A percentile compares a stretch with the other conserved stretches of the same genome.
Conservation (phyloP, 148 eudicot genomes). For the Amaranthus palmeri region DNA sequence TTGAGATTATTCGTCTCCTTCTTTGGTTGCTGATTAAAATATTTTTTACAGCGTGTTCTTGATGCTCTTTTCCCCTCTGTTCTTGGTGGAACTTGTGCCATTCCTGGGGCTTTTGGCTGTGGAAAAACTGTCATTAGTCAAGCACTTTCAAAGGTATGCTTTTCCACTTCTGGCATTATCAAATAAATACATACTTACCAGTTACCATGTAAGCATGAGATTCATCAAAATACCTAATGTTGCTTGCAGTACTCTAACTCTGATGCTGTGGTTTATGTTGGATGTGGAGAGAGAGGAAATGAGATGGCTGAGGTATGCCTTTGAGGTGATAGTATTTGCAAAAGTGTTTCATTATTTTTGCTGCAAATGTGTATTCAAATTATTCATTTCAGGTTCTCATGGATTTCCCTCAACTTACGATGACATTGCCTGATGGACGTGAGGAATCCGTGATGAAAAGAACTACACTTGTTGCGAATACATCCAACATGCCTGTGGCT, state of each 20-base stretch:
- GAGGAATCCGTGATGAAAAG: conserved; percentile 99
- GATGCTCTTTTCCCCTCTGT: conserved; percentile 99
- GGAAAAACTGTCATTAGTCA: conserved; percentile 99
- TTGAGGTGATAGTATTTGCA: neutral
- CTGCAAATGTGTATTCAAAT: neutral
- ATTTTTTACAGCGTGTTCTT: conserved; percentile 75
- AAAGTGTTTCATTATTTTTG: conserved; percentile 9
- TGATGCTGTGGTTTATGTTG: conserved; percentile 98
- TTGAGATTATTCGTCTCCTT: conserved; percentile 5
- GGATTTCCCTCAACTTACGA: conserved; percentile 99
- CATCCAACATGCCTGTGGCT: conserved; percentile 99
- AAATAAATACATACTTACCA: neutral
- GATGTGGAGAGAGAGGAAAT: conserved; percentile 99
- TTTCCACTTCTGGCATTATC: neutral
- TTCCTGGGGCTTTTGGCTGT: conserved; percentile 99
- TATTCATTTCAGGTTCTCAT: conserved; percentile 66
- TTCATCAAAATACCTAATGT: conserved; percentile 10
- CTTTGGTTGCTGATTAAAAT: neutral
- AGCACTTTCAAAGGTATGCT: conserved; percentile 88
- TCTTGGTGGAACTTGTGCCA: conserved; percentile 99
- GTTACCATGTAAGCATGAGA: neutral
- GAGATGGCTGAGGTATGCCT: conserved; percentile 97
- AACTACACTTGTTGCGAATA: conserved; percentile 98
- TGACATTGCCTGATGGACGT: conserved; percentile 99
- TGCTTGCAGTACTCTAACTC: conserved; percentile 90